Evolutionary conservation across 2,329 filamentous ascomycete genomes (phyloP).

Genomic region (Microascus cirrosus): DNA sequence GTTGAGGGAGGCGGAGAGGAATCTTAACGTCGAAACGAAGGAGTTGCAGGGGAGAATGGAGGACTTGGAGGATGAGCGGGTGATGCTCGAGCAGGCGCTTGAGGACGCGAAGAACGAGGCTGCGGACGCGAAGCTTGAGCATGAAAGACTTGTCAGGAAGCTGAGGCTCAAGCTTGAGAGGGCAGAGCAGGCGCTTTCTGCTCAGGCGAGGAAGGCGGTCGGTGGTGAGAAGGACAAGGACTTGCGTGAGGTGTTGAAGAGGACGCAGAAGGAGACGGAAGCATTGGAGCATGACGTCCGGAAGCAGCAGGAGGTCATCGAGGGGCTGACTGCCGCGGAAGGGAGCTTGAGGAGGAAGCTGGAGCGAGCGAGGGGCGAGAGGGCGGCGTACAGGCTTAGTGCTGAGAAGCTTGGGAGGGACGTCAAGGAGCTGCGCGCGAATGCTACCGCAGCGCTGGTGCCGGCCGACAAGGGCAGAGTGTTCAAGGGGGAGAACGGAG

Average conservation of each 20-base stretch:
- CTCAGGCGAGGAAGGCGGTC: constrained; percentile 16
- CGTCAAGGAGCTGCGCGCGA: constrained; percentile 30
- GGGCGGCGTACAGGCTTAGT: constrained; percentile 40
- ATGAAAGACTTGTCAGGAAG: constrained; percentile 29
- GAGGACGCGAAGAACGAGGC: constrained; percentile 40
- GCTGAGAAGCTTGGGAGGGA: constrained; percentile 44
- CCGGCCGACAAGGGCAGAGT: background rate
- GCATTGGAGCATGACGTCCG: constrained; percentile 62
- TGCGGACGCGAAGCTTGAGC: constrained; percentile 32
- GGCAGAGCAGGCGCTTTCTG: constrained; percentile 26
- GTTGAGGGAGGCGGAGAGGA: constrained; percentile 38
- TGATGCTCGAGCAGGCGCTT: constrained; percentile 46
- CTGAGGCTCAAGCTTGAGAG: constrained; percentile 38
- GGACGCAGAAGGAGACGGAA: constrained; percentile 53
- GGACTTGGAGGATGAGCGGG: constrained; percentile 47
- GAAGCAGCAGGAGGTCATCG: constrained; percentile 57
- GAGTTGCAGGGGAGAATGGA: constrained; percentile 44
- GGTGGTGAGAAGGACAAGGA: constrained; percentile 43
- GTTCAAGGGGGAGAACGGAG: background rate
- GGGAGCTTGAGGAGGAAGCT: constrained; percentile 54
- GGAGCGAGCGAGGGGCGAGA: constrained; percentile 56
- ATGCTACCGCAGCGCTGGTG: background rate
- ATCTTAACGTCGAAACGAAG: constrained; percentile 23
- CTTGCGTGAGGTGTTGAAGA: constrained; percentile 48
- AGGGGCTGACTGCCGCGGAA: constrained; percentile 43